Conservation (phyloP, 1,284 basidiomycete genomes). For the Agroathelia rolfsii region DNA sequence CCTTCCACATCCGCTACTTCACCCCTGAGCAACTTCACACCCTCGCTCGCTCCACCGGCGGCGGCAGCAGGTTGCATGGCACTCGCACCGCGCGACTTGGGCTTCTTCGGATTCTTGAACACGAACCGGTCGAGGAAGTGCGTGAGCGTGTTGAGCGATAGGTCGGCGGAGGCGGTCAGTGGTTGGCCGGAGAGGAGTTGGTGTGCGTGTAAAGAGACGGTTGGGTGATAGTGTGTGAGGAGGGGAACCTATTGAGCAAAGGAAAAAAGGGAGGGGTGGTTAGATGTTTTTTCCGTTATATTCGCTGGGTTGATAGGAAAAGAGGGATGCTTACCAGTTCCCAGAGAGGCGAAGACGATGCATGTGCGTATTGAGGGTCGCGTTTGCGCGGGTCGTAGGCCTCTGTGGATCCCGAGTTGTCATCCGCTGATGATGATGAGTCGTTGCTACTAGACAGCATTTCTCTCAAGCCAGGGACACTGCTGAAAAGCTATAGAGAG, state of each 20-base stretch:
- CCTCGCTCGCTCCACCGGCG: slow-evolving; percentile 44
- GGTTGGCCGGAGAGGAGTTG: slow-evolving; percentile 68
- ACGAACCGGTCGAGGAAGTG: slow-evolving; percentile 87
- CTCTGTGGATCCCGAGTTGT: slow-evolving; percentile 27
- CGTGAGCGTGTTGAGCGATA: slow-evolving; percentile 86
- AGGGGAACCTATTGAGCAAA: slow-evolving; percentile 55
- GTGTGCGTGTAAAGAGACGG: slow-evolving; percentile 78
- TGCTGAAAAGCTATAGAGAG: slow-evolving; percentile 60
- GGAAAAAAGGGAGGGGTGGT: not conserved
- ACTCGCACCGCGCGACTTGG: slow-evolving; percentile 64
- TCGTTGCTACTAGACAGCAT: slow-evolving; percentile 60
- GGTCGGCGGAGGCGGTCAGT: slow-evolving; percentile 78
- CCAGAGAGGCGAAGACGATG: slow-evolving; percentile 78
- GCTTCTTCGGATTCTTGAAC: slow-evolving; percentile 93
- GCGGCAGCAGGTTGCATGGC: slow-evolving; percentile 93
- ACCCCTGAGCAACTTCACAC: slow-evolving; percentile 68
- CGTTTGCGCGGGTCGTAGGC: slow-evolving; percentile 83
- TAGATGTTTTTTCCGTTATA: slow-evolving; percentile 5
- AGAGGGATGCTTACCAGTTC: slow-evolving; percentile 62
- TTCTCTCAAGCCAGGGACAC: slow-evolving; percentile 57
- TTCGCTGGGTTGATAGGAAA: too few relatives aligned
- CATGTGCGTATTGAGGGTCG: slow-evolving; percentile 84
- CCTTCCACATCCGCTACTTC: slow-evolving; percentile 35
- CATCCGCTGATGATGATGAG: slow-evolving; percentile 23
- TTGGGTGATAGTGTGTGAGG: slow-evolving; percentile 84